Evolutionary conservation across 352 stramenopile genomes (phyloP).

Genomic region (Globisporangium uncinulatum): DNA sequence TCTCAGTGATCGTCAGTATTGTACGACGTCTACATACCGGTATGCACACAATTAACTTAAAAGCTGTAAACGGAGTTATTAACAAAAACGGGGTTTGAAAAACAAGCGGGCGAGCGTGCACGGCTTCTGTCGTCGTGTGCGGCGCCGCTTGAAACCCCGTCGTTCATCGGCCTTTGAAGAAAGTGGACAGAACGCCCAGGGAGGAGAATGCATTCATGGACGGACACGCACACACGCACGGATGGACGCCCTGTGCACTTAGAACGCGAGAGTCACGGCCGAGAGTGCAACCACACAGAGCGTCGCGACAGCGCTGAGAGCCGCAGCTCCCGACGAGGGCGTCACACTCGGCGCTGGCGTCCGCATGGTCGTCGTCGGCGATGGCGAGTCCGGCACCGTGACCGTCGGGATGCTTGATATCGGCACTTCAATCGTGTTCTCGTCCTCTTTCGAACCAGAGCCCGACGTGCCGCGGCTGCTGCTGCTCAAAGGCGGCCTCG

Average conservation of each 20-base stretch:
- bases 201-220: not conserved
- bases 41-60: too few relatives aligned
- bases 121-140: not conserved
- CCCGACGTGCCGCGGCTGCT: not conserved
- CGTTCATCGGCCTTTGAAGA: not conserved
- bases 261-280: slow-evolving; percentile 11
- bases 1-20: not conserved
- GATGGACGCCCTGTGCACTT: not conserved
- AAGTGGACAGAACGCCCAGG: not conserved
- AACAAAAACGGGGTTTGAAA: not conserved
- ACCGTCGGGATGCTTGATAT: slow-evolving; percentile 10
- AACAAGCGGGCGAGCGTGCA: not conserved
- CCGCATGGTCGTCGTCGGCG: not conserved
- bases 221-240: not conserved
- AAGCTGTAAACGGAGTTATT: not conserved
- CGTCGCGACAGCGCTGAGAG: slow-evolving; percentile 5
- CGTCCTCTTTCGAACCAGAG: not conserved
- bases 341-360: slow-evolving; percentile 5
- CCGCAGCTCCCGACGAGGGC: slow-evolving; percentile 4
- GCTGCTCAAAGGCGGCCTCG: not conserved
- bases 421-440: slow-evolving; percentile 10
- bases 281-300: slow-evolving; percentile 13
- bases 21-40: too few relatives aligned
- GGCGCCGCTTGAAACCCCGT: not conserved
- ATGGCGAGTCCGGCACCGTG: slow-evolving; percentile 1